A percentile compares a stretch with the other conserved stretches of the same genome.
Conservation (phyloP, 2,329 filamentous ascomycete species). For the Fusarium equiseti region DNA sequence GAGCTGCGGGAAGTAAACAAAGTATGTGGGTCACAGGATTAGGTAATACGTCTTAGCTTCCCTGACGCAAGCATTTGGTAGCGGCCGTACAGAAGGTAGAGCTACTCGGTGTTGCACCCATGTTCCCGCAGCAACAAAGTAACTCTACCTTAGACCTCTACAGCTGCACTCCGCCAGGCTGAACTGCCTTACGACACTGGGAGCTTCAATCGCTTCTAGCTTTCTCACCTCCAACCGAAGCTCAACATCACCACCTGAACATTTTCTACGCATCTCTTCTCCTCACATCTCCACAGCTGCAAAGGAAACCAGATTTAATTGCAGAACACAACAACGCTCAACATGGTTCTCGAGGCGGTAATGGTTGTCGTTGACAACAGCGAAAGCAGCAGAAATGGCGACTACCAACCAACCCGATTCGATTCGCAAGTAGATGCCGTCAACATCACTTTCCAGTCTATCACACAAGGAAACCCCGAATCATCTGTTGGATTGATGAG, state of each 20-base stretch:
- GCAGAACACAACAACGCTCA: slow-evolving; percentile 59
- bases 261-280: slow-evolving; percentile 3
- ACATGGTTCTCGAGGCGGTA: slow-evolving; percentile 98
- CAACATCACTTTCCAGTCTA: slow-evolving; percentile 93
- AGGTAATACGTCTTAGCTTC: slow-evolving; percentile 45
- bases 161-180: slow-evolving; percentile 55
- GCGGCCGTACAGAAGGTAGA: slow-evolving; percentile 22
- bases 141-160: slow-evolving; percentile 37
- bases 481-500: slow-evolving; percentile 98
- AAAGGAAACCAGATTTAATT: slow-evolving; percentile 3
- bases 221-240: slow-evolving; percentile 46
- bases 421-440: slow-evolving; percentile 96
- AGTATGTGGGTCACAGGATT: slow-evolving; percentile 35
- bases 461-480: slow-evolving; percentile 95
- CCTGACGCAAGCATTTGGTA: slow-evolving; percentile 40
- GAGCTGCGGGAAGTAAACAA: slow-evolving; percentile 49
- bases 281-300: slow-evolving; percentile 10
- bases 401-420: slow-evolving; percentile 91
- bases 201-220: slow-evolving; percentile 47
- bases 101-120: slow-evolving; percentile 14
- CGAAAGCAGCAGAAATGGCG: slow-evolving; percentile 97
- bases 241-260: slow-evolving; percentile 34
- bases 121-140: slow-evolving; percentile 20
- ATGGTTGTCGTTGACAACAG: slow-evolving; percentile 99
- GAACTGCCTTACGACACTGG: slow-evolving; percentile 60